These are phyloP conservation scores for Paramecium sexaurelia DNA, from an alignment of 73 alveolate genomes.

Conservation along the genomic window DNA sequence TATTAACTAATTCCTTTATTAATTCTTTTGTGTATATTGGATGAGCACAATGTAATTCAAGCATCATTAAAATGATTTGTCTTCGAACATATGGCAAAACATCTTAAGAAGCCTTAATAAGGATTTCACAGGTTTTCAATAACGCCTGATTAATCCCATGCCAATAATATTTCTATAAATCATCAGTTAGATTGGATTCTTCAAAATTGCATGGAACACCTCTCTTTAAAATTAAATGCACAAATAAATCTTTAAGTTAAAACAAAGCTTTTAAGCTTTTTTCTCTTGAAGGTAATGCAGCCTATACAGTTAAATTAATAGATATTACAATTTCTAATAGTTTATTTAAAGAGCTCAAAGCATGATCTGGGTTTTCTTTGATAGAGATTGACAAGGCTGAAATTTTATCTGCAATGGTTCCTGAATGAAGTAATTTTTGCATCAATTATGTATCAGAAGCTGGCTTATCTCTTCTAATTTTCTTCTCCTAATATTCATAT, in stretches of 20 bases:
- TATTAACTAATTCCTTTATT: background rate
- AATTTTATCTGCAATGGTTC: constrained; percentile 46
- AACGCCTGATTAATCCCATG: background rate
- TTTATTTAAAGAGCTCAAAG: background rate
- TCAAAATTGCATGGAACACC: constrained; percentile 52
- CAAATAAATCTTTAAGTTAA: constrained; percentile 5
- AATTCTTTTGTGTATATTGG: background rate
- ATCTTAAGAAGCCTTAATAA: constrained; percentile 13
- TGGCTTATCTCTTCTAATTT: background rate
- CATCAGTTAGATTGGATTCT: background rate
- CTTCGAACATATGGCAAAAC: constrained; percentile 45
- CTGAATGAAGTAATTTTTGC: constrained; percentile 41
- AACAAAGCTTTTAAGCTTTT: constrained; percentile 39
- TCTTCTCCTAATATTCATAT: constrained; percentile 42
- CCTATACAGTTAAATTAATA: background rate
- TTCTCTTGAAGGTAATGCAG: constrained; percentile 34
- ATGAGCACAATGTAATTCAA: constrained; percentile 41
- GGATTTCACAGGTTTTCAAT: background rate
- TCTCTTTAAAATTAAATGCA: constrained; percentile 37
- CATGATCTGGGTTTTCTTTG: constrained; percentile 46
- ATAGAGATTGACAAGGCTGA: constrained; percentile 12
- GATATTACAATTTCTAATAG: background rate
- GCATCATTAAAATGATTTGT: constrained; percentile 21
- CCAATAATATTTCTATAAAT: constrained; percentile 47
- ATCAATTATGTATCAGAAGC: background rate